Conservation (phyloP, 495 filamentous ascomycete species). For the Xylaria curta region DNA sequence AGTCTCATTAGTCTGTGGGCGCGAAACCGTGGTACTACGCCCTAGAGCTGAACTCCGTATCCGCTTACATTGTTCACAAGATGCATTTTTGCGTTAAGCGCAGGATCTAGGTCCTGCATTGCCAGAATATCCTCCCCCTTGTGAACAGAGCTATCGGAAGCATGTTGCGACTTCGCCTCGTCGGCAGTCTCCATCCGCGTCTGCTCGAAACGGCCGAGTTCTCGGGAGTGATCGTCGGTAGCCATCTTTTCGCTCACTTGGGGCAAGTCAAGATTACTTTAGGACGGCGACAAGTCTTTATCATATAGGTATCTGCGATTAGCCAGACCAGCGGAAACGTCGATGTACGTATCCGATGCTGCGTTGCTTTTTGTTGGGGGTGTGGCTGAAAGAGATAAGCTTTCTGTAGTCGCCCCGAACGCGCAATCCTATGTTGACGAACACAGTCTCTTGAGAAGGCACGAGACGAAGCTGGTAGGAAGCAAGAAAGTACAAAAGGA, state of each 20-base stretch:
- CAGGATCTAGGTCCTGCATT: conserved; percentile 63
- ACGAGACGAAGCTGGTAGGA: neutral
- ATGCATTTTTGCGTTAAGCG: conserved; percentile 70
- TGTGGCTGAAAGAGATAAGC: conserved; percentile 1
- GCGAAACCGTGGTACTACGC: neutral
- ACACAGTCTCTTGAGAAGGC: neutral
- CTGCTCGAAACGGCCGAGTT: neutral
- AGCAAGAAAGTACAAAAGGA: neutral
- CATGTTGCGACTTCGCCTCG: conserved; percentile 29
- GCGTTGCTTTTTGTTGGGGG: neutral
- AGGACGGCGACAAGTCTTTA: neutral
- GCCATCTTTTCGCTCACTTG: conserved; percentile 3
- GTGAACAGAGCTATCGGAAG: conserved; percentile 20
- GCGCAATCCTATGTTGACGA: neutral
- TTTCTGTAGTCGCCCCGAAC: neutral
- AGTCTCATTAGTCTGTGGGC: neutral
- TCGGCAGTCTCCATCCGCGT: conserved; percentile 2
- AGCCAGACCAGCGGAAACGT: neutral
- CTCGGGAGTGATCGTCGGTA: neutral
- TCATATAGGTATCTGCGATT: neutral
- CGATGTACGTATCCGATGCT: neutral
- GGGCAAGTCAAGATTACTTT: neutral
- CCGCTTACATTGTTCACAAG: conserved; percentile 70
- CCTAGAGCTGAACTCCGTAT: neutral
- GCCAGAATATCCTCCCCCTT: conserved; percentile 58